Base-by-base conservation (phyloP, 2,329 filamentous ascomycete genomes). In the Sporothrix globosa region DNA sequence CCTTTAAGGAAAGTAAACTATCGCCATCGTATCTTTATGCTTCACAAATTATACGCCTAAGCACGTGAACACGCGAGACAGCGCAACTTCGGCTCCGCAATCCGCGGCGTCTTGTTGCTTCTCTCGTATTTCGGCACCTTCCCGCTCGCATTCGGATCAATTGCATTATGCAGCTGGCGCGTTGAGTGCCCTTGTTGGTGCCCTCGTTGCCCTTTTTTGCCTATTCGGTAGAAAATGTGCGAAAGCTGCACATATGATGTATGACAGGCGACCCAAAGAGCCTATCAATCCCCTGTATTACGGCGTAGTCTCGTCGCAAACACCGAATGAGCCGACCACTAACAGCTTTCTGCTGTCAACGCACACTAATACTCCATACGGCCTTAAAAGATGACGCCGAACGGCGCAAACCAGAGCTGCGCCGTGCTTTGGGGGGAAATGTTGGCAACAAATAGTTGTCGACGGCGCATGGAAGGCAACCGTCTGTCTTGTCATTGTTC, bases 201-300 rank as follows among this genome's bases (percentile, higher is more conserved):
- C 34, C 34, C 7, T 34, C 34, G 34, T 9, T 34, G n/a, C n/a
- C 14, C n/a, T 17, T 44, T 44, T 61, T 61, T 11, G 13, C 56
- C 34, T 41, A 61, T 61, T 61, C 34, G 4, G 56, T 61, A 61
- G 17, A 61, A 24, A 44, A n/a, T 14, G 56, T 61, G 56, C 56
- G 56, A 14, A 10, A 24, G 17, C 30, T n/a, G n/a, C 10, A 34
- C 30, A n/a, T 39, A 27, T 56, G 53, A 56, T 27, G 34, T 39
- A 27, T 56, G 53, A 56, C 53, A 56, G 27, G 44, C 44, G 14
- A 17, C 10, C 9, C 41, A 46, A 46, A 48, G 17, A 19, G 44
- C 41, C 41, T 46, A 46, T 14, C 41, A 14, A 17, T 21, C 52
- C 27, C 4, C 14, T 34, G 27, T 34, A 30, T 34, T 30, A 30